These are phyloP conservation scores for Phytophthora pluvialis DNA, from an alignment of 352 stramenopile species.

Conservation along the genomic window DNA sequence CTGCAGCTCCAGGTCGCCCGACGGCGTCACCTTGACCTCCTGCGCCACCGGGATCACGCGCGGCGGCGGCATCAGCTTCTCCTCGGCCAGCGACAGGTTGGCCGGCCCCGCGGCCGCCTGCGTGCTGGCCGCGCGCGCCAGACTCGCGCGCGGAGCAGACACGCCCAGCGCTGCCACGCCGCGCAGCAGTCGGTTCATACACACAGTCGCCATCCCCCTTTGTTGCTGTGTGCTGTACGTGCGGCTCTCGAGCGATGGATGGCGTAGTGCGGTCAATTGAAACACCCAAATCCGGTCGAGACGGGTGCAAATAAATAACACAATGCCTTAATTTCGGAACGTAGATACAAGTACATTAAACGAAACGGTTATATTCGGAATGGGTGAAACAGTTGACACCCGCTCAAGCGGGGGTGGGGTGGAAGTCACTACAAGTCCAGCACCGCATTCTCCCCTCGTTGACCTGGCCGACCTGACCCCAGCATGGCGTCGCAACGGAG, in stretches of 20 bases:
- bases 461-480: neutral
- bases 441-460: constrained; percentile 15
- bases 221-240: constrained; percentile 9
- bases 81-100: constrained; percentile 77
- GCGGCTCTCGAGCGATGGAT: constrained; percentile 20
- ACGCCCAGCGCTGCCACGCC: constrained; percentile 63
- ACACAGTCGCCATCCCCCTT: constrained; percentile 36
- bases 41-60: constrained; percentile 70
- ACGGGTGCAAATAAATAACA: neutral
- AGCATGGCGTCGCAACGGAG: constrained; percentile 46
- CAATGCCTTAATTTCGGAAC: neutral
- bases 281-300: neutral
- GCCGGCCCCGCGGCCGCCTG: constrained; percentile 39
- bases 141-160: constrained; percentile 49
- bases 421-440: neutral
- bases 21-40: constrained; percentile 55
- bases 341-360: no score
- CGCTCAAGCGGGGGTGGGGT: no score
- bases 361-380: no score
- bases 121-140: constrained; percentile 38
- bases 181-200: constrained; percentile 67
- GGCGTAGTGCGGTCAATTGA: constrained; percentile 14
- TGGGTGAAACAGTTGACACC: no score
- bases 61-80: constrained; percentile 72
- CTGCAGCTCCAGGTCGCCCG: constrained; percentile 73